Evolutionary conservation across 1,284 basidiomycete species (phyloP), one percentile per base, ranked within the genome.

Genomic region (Vanrija humicola): DNA sequence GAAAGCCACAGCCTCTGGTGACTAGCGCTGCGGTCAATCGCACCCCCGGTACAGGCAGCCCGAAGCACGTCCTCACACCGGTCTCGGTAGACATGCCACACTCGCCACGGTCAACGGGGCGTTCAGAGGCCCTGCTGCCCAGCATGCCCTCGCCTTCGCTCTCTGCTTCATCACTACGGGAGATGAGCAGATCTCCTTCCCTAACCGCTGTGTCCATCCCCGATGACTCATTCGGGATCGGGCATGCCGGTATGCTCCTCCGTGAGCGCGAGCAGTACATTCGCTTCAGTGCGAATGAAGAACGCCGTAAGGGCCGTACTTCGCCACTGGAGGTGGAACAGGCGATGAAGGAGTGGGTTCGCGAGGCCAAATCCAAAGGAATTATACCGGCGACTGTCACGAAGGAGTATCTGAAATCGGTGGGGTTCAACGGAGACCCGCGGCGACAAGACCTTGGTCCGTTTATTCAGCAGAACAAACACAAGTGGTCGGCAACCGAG

Each of bases 261-360:
- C 66, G 68, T 6, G 70, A 73, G 52, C 52, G 66, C 6, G 59
- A 63, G 16, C 55, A 67, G 43, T 71, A 70, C 49, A 44, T 62
- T 6, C 48, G 45, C 25, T 64, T 61, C 50, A 54, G 61, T 26
- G 14, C 38, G 14, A 28, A 39, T 10, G 38, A 44, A 3, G 60
- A 65, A 23, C 50, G 61, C 12, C 52, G 43, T 10, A 40, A 26
- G 1, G 52, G 59, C 6, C 52, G 56, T 0, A 43, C 44, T 0
- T 46, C 64, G 7, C 55, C 66, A 6, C 26, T 45, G 1, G 43
- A 60, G 2, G 52, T 63, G 16, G 67, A 69, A 46, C 19, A 34
- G 14, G 59, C 57, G 19, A 65, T 70, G 58, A 48, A 56, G 19
- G 50, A 42, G 2, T 72, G 70, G 70, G 10, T 70, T 3, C 50